A percentile compares a stretch with the other conserved stretches of the same genome.
Evolutionary conservation across 257 asterid genomes (phyloP).

Genomic region (Misopates orontium): DNA sequence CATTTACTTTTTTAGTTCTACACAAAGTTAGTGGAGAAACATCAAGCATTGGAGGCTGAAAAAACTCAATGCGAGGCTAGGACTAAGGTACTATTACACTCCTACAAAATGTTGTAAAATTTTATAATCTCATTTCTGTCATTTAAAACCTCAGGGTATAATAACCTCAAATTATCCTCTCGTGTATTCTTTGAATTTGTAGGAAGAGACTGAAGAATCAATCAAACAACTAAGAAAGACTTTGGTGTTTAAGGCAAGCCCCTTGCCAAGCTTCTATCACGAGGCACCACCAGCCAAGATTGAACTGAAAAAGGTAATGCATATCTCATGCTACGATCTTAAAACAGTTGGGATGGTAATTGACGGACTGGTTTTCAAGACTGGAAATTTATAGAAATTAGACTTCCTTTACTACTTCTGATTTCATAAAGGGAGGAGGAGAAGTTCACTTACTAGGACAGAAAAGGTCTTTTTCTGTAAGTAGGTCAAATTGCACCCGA

Average conservation of each 20-base stretch:
- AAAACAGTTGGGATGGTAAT: not conserved
- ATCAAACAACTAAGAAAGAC: slow-evolving; percentile 74
- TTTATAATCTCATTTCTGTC: not conserved
- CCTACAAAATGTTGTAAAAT: not conserved
- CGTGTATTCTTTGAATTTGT: slow-evolving; percentile 24
- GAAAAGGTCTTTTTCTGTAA: too few relatives aligned
- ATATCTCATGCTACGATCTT: not conserved
- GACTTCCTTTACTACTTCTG: too few relatives aligned
- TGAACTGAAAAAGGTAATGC: slow-evolving; percentile 73
- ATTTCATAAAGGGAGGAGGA: too few relatives aligned
- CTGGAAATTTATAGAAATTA: not conserved
- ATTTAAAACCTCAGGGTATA: not conserved
- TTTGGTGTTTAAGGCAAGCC: slow-evolving; percentile 79
- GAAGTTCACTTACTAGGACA: too few relatives aligned
- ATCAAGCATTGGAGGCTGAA: slow-evolving; percentile 78
- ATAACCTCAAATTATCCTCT: not conserved
- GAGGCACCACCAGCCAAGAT: slow-evolving; percentile 79
- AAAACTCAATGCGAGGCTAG: slow-evolving; percentile 65
- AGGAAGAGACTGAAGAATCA: slow-evolving; percentile 79
- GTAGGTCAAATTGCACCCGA: too few relatives aligned
- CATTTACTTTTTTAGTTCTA: slow-evolving; percentile 59
- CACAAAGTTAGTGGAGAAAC: slow-evolving; percentile 80
- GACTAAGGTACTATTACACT: slow-evolving; percentile 55
- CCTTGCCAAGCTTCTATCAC: slow-evolving; percentile 93
- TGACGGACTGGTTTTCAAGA: not conserved